phyloP scores from a whole-genome alignment of 768 basidiomycete genomes.

The Sporobolomyces pararoseus region DNA sequence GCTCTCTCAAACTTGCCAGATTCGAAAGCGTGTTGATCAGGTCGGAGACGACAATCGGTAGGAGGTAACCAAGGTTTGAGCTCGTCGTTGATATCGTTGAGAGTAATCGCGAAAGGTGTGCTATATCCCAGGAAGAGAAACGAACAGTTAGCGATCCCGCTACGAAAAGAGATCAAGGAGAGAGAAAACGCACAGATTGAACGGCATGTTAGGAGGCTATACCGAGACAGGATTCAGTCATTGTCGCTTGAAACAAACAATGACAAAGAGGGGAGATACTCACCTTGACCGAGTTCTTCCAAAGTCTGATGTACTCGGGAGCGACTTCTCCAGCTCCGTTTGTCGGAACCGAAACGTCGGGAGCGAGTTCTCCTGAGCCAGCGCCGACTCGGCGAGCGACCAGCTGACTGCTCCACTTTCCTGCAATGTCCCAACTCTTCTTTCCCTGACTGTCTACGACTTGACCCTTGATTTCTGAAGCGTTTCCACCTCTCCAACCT shows the following conservation, averaged over 20 bases:
- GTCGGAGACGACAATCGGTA: slow-evolving; percentile 86
- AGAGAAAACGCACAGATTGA: slow-evolving; percentile 68
- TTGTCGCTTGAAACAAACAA: neutral
- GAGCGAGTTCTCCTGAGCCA: slow-evolving; percentile 61
- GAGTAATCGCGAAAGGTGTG: slow-evolving; percentile 85
- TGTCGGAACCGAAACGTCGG: slow-evolving; percentile 61
- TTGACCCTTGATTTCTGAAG: slow-evolving; percentile 84
- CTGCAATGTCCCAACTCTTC: slow-evolving; percentile 80
- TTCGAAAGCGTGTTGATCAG: slow-evolving; percentile 94
- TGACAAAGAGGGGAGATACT: neutral
- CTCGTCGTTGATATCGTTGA: slow-evolving; percentile 78
- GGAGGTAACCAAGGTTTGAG: slow-evolving; percentile 71
- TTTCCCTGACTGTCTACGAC: slow-evolving; percentile 66
- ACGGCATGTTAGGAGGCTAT: slow-evolving; percentile 62
- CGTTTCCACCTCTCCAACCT: slow-evolving; percentile 87
- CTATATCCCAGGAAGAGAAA: neutral
- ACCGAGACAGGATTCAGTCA: neutral
- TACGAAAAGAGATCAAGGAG: neutral
- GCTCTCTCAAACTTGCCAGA: slow-evolving; percentile 76
- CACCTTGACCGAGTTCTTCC: slow-evolving; percentile 81
- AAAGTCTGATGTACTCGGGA: slow-evolving; percentile 76
- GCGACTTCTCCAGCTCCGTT: slow-evolving; percentile 52
- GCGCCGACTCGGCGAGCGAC: slow-evolving; percentile 72
- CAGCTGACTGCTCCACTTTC: slow-evolving; percentile 91
- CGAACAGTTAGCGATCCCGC: neutral